phyloP scores from a whole-genome alignment of 768 basidiomycete species.

The Tulasnella sp. region DNA sequence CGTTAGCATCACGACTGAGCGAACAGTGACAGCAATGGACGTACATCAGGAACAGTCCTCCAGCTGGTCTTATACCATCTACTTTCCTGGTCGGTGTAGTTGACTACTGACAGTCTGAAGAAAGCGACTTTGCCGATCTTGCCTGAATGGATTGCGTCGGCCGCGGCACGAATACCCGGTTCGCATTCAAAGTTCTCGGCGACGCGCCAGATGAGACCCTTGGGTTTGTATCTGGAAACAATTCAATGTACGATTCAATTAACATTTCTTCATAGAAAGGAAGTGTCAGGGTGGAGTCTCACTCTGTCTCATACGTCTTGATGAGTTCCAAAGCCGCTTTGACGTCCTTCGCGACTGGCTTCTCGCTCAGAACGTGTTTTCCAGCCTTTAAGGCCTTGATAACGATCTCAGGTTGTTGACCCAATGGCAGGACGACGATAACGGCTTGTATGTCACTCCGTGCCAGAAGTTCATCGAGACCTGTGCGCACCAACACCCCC shows the following conservation, averaged over 20 bases:
- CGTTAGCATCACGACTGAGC: background rate
- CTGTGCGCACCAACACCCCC: slow-evolving; percentile 33
- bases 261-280: slow-evolving; percentile 36
- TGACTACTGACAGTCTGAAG: slow-evolving; percentile 57
- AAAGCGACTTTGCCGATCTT: slow-evolving; percentile 68
- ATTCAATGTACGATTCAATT: background rate
- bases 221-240: slow-evolving; percentile 34
- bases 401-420: slow-evolving; percentile 64
- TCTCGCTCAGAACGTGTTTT: slow-evolving; percentile 87
- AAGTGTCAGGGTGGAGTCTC: slow-evolving; percentile 31
- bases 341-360: slow-evolving; percentile 75
- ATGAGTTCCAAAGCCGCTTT: slow-evolving; percentile 61
- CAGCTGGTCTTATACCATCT: slow-evolving; percentile 82
- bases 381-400: slow-evolving; percentile 48
- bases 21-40: slow-evolving; percentile 36
- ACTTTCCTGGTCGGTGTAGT: slow-evolving; percentile 55
- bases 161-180: slow-evolving; percentile 45
- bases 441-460: slow-evolving; percentile 69
- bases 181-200: slow-evolving; percentile 77
- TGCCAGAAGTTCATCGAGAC: slow-evolving; percentile 61
- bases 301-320: slow-evolving; percentile 58
- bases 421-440: slow-evolving; percentile 73
- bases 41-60: slow-evolving; percentile 75
- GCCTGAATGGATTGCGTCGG: slow-evolving; percentile 39
- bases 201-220: slow-evolving; percentile 67